These are phyloP conservation scores for Penstemon newberryi DNA, from an alignment of 257 asterid species.

Conservation along the genomic window DNA sequence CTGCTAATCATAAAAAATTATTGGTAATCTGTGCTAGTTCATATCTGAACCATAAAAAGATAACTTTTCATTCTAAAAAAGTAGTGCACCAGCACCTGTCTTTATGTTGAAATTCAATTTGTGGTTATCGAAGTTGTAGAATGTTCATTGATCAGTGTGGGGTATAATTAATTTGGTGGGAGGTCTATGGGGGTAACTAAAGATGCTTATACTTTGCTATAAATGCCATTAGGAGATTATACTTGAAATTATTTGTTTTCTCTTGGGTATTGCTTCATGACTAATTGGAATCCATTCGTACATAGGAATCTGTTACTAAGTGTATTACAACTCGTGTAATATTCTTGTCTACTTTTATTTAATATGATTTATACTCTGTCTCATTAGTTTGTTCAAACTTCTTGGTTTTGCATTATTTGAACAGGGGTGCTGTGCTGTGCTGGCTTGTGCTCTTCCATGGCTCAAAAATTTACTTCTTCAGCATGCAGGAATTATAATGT, in stretches of 20 bases:
- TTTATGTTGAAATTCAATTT: no score
- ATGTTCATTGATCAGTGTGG: neutral
- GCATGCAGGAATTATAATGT: conserved; percentile 80
- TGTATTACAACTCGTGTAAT: neutral
- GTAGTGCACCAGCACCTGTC: no score
- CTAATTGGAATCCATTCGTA: no score
- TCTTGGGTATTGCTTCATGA: no score
- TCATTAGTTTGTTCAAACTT: neutral
- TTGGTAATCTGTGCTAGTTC: no score
- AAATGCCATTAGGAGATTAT: neutral
- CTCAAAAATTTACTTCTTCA: conserved; percentile 76
- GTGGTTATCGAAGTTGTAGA: neutral
- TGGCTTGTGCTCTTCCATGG: conserved; percentile 97
- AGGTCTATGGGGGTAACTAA: no score
- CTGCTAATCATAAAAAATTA: conserved; percentile 20
- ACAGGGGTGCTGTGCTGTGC: conserved; percentile 83
- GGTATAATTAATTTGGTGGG: neutral
- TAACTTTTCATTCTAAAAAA: no score
- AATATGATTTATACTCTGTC: neutral
- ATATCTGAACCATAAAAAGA: no score
- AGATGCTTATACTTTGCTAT: neutral
- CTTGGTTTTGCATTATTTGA: conserved; percentile 18
- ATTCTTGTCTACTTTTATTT: neutral
- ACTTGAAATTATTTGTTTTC: neutral
- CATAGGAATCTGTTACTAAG: no score